Percentiles rank a stretch among this genome's conserved stretches.
phyloP scores from a whole-genome alignment of 2,329 filamentous ascomycete species.

The Basipetospora chlamydospora region DNA sequence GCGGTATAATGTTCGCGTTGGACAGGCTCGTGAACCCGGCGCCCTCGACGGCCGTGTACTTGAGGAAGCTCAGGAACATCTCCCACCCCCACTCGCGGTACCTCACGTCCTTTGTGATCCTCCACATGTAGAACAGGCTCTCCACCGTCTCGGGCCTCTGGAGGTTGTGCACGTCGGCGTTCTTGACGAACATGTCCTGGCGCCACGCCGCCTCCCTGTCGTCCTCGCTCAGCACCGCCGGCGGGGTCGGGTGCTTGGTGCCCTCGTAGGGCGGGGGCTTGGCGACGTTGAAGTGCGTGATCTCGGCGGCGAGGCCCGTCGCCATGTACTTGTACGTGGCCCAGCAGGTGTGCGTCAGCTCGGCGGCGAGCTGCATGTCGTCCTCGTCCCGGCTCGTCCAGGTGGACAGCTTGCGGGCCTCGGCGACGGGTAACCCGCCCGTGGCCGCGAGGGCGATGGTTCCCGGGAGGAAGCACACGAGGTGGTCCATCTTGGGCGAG shows the following conservation, averaged over 20 bases:
- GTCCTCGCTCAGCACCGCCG: background rate
- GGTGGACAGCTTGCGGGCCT: conserved; percentile 54
- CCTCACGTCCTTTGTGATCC: conserved; percentile 76
- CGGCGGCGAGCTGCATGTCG: conserved; percentile 73
- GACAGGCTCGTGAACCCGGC: conserved; percentile 71
- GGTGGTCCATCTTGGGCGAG: conserved; percentile 90
- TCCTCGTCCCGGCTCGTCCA: conserved; percentile 74
- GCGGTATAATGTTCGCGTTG: conserved; percentile 59
- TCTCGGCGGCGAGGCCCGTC: conserved; percentile 88
- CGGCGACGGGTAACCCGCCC: conserved; percentile 56
- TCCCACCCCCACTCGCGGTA: conserved; percentile 98
- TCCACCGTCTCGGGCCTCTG: conserved; percentile 96
- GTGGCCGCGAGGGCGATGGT: conserved; percentile 86
- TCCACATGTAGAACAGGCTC: conserved; percentile 95
- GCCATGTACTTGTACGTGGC: conserved; percentile 87
- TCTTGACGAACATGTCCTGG: conserved; percentile 64
- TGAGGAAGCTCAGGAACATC: conserved; percentile 87
- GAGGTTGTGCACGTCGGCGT: conserved; percentile 79
- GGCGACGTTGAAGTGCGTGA: conserved; percentile 74
- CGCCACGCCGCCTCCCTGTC: conserved; percentile 39
- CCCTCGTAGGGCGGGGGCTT: conserved; percentile 51
- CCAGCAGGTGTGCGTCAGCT: conserved; percentile 96
- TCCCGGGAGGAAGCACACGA: conserved; percentile 94
- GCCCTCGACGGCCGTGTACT: conserved; percentile 68
- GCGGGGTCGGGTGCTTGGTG: conserved; percentile 21